Percentiles rank a stretch among this genome's conserved stretches.
Conservation (phyloP, 2,329 filamentous ascomycete species). For the Daldinia sp. region DNA sequence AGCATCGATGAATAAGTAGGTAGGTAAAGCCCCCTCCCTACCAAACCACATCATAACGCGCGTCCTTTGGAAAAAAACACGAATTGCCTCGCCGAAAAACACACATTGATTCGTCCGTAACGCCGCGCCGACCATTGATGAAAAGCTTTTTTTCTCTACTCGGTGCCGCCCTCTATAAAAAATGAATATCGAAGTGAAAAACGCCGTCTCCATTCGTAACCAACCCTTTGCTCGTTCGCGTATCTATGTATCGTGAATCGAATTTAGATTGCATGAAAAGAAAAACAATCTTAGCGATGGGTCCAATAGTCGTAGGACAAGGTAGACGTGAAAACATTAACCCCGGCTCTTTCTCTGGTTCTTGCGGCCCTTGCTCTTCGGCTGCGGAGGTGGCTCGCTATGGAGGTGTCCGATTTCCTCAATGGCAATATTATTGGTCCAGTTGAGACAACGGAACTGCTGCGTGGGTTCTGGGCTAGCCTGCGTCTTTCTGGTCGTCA, state of each 20-base stretch:
- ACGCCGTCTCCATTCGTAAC: constrained; percentile 17
- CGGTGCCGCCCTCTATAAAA: constrained; percentile 16
- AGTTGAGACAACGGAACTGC: constrained; percentile 63
- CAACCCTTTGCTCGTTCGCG: constrained; percentile 9
- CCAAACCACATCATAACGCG: background rate
- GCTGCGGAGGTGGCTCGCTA: constrained; percentile 65
- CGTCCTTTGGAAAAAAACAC: constrained; percentile 1
- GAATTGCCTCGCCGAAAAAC: background rate
- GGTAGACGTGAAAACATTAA: constrained; percentile 9
- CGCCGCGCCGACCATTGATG: constrained; percentile 19
- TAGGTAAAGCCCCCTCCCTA: background rate
- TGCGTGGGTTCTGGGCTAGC: constrained; percentile 59
- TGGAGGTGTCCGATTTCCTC: constrained; percentile 70
- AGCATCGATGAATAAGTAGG: background rate
- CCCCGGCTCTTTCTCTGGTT: constrained; percentile 59
- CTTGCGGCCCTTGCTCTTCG: constrained; percentile 63
- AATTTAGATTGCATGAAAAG: background rate
- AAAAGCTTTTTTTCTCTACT: constrained; percentile 27
- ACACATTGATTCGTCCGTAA: constrained; percentile 14
- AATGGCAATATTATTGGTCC: constrained; percentile 68
- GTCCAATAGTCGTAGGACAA: constrained; percentile 1
- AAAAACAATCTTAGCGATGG: background rate
- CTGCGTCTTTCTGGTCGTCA: constrained; percentile 62
- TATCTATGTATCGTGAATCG: constrained; percentile 18
- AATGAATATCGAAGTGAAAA: constrained; percentile 1